phyloP scores from a whole-genome alignment of 345 rosid species.

The Rhizophora mangle region DNA sequence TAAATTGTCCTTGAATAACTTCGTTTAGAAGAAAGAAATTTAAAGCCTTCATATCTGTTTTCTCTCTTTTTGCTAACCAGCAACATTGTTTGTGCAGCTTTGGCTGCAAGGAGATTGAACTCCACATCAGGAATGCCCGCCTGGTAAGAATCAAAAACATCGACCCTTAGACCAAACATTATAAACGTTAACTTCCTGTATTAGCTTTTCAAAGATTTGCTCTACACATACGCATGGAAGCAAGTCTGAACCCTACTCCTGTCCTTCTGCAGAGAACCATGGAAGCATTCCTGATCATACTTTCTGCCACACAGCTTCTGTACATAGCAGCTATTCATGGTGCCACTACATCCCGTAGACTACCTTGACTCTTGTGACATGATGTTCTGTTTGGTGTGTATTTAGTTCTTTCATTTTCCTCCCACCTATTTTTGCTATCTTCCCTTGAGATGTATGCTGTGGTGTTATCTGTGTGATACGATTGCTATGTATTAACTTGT shows the following conservation, averaged over 20 bases:
- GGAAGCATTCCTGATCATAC: constrained; percentile 91
- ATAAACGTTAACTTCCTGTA: no score
- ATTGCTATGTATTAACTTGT: constrained; percentile 10
- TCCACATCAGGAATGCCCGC: constrained; percentile 61
- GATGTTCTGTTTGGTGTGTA: not conserved
- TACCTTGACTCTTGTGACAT: not conserved
- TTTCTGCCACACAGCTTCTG: constrained; percentile 72
- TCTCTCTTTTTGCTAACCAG: constrained; percentile 8
- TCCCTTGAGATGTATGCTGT: not conserved
- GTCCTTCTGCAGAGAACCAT: constrained; percentile 71
- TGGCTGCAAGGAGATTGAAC: constrained; percentile 85
- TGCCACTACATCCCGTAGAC: constrained; percentile 19
- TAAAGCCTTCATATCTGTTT: not conserved
- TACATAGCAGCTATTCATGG: constrained; percentile 76
- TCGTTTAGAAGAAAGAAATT: not conserved
- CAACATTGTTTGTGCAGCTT: constrained; percentile 42
- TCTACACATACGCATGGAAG: not conserved
- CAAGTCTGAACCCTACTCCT: not conserved
- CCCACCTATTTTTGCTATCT: constrained; percentile 9
- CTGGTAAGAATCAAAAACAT: constrained; percentile 50
- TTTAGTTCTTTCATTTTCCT: not conserved
- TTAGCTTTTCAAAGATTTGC: no score
- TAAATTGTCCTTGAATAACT: no score
- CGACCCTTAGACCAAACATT: not conserved
- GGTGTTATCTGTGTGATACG: constrained; percentile 11